Percentiles rank a stretch among this genome's conserved stretches.
Conservation (phyloP, 1,284 basidiomycete species). For the Microbotryum lychnidis-dioicae region DNA sequence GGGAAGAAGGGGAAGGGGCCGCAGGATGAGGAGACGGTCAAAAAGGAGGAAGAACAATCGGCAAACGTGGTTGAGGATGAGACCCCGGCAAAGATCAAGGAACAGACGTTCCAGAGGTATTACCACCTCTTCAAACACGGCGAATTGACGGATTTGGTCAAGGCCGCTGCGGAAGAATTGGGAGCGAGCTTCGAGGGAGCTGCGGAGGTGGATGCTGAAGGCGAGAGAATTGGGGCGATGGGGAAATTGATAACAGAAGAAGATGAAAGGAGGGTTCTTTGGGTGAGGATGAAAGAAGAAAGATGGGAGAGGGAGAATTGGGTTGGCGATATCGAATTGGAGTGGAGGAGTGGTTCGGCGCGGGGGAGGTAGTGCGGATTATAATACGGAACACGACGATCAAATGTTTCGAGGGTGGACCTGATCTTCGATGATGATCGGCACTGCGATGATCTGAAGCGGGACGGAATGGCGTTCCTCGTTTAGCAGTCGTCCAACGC, state of each 20-base stretch:
- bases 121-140: conserved; percentile 85
- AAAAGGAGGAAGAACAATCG: not conserved
- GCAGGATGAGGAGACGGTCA: not conserved
- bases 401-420: too few relatives aligned
- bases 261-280: conserved; percentile 2
- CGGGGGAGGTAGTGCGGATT: too few relatives aligned
- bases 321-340: conserved; percentile 23
- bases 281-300: conserved; percentile 16
- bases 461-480: not conserved
- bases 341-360: conserved; percentile 8
- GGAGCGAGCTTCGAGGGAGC: conserved; percentile 42
- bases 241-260: not conserved
- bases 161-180: conserved; percentile 54
- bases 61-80: not conserved
- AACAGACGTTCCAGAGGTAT: conserved; percentile 65
- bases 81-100: not conserved
- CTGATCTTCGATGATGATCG: too few relatives aligned
- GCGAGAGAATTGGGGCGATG: not conserved
- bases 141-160: conserved; percentile 59
- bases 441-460: not conserved
- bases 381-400: too few relatives aligned
- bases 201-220: not conserved
- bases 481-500: too few relatives aligned
- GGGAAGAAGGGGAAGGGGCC: conserved; percentile 6
- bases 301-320: conserved; percentile 32